Evolutionary conservation across 1,284 basidiomycete genomes (phyloP), one percentile per base, ranked within the genome.

Genomic region (Irpex rosettiformis): DNA sequence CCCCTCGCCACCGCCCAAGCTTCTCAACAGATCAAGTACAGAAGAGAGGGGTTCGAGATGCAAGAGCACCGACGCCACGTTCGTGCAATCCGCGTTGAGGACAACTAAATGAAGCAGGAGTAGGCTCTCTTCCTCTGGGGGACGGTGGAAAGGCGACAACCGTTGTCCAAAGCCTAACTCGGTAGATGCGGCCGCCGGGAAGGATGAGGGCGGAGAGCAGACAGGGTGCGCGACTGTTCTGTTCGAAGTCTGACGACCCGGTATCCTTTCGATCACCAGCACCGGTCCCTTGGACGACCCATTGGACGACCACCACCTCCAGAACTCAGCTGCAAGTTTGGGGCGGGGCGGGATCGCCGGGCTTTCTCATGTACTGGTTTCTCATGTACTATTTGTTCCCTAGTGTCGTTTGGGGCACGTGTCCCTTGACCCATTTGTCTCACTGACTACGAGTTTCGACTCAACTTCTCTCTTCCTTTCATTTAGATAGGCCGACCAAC

Each of bases 11-110:
- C 48, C 21, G 57, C 57, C 22, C 52, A 54, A 18, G 29, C 22
- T 10, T 28, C 40, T n/a, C 3, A 11, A 11, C 45, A 55, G 22
- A 55, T 58, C 57, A 58, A 49, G 57, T 33, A 49, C 43, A 40
- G 57, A 6, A 25, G 7, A n/a, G 57, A 58, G 47, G 52, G 52
- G 6, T 54, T 37, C 45, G 57, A 58, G 52, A 54, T 54, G 52
- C n/a, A 48, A 27, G 52, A 29, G 13, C 48, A 49, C 48, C 48
- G 48, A 18, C 21, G 24, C 21, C 24, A 49, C 24, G 10, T 49
- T 24, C 48, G 11, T 22, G 43, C 43, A 7, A 18, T 47, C 8
- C 48, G n/a, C 13, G 22, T 24, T 22, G 48, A 49, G 13, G 11
- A 24, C 13, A n/a, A 25, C 48, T 49, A 49, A n/a, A 16, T 33